phyloP scores from a whole-genome alignment of 352 stramenopile genomes.

The Aphanomyces euteiches region DNA sequence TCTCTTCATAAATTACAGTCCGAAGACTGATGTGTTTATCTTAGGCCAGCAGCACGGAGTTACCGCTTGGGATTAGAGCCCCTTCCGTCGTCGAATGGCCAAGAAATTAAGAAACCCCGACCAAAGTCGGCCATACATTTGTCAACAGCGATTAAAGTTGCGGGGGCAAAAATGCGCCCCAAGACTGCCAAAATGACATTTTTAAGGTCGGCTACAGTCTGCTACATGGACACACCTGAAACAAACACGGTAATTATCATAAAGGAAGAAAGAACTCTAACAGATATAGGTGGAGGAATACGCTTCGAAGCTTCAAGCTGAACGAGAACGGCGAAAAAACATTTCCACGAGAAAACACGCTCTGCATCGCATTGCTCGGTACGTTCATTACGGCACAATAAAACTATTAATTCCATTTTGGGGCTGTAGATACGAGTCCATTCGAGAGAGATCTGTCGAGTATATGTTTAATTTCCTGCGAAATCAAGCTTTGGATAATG shows the following conservation, averaged over 20 bases:
- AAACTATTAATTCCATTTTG: conserved; percentile 3
- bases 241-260: conserved; percentile 20
- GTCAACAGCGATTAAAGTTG: conserved; percentile 9
- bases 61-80: too few relatives aligned
- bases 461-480: conserved; percentile 28
- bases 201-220: conserved; percentile 24
- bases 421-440: conserved; percentile 23
- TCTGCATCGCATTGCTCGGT: conserved; percentile 17
- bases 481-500: conserved; percentile 22
- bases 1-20: too few relatives aligned
- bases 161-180: conserved; percentile 19
- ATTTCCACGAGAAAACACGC: conserved; percentile 6
- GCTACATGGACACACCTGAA: conserved; percentile 24
- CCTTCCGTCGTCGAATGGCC: too few relatives aligned
- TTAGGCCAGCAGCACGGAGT: too few relatives aligned
- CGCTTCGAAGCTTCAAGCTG: conserved; percentile 8
- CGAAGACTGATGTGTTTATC: too few relatives aligned
- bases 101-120: not conserved
- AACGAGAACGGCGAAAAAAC: conserved; percentile 21
- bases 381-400: not conserved
- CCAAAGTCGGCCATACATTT: conserved; percentile 19
- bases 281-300: conserved; percentile 17
- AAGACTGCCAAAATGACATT: conserved; percentile 23
- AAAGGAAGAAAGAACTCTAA: not conserved
- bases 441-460: conserved; percentile 14